These are phyloP conservation scores for Pelargonium citronellum DNA, from an alignment of 441 rosid genomes.

Conservation along the genomic window DNA sequence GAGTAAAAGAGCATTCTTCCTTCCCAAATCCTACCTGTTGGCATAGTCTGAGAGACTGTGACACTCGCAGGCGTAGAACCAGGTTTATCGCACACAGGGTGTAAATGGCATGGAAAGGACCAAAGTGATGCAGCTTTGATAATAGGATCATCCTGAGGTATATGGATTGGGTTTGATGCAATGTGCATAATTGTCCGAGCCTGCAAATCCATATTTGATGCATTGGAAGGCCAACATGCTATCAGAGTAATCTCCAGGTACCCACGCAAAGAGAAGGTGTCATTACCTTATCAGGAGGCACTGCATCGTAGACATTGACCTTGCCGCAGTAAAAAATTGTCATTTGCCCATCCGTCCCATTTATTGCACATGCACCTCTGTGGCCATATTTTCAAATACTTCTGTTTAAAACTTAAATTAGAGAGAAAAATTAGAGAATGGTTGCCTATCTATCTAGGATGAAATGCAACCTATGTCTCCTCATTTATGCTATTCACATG, in stretches of 20 bases:
- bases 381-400: slow-evolving; percentile 21
- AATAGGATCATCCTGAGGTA: slow-evolving; percentile 39
- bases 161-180: slow-evolving; percentile 60
- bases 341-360: slow-evolving; percentile 58
- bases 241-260: slow-evolving; percentile 31
- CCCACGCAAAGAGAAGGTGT: slow-evolving; percentile 31
- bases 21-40: slow-evolving; percentile 46
- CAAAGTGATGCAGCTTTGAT: slow-evolving; percentile 33
- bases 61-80: slow-evolving; percentile 34
- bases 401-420: slow-evolving; percentile 17
- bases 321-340: slow-evolving; percentile 89
- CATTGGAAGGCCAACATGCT: slow-evolving; percentile 36
- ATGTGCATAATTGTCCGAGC: slow-evolving; percentile 79
- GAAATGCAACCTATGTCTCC: slow-evolving; percentile 2
- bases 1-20: slow-evolving; percentile 11
- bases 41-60: slow-evolving; percentile 36
- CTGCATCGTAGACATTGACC: slow-evolving; percentile 81
- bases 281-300: slow-evolving; percentile 81
- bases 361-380: slow-evolving; percentile 48
- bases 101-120: slow-evolving; percentile 38
- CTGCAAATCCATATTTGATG: slow-evolving; percentile 55
- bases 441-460: neutral
- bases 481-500: slow-evolving; percentile 1
- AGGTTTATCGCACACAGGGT: slow-evolving; percentile 27
- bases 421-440: neutral